These are phyloP conservation scores for Limtongozyma cylindracea DNA, from an alignment of 805 yeast species.

Conservation along the genomic window DNA sequence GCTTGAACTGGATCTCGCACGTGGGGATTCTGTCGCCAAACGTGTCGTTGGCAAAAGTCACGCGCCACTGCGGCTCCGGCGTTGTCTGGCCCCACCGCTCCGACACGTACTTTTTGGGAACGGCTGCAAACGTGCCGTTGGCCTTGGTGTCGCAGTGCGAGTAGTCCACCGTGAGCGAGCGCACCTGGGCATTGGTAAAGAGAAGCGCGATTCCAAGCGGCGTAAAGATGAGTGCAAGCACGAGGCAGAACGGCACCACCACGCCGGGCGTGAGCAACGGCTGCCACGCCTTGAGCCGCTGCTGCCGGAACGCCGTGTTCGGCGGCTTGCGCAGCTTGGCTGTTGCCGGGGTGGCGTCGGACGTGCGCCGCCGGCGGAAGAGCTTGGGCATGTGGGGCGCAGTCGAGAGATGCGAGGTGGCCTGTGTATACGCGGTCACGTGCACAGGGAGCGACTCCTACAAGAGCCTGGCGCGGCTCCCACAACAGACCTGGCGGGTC, in stretches of 20 bases:
- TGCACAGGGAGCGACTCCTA: too few species aligned
- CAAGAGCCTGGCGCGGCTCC: too few species aligned
- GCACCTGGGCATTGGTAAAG: slow-evolving; percentile 55
- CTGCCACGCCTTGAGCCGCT: slow-evolving; percentile 44
- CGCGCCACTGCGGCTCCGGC: slow-evolving; percentile 40
- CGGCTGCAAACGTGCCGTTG: slow-evolving; percentile 11
- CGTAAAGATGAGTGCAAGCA: slow-evolving; percentile 57
- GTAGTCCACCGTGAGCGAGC: slow-evolving; percentile 52
- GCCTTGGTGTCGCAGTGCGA: slow-evolving; percentile 30
- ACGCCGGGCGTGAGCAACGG: slow-evolving; percentile 85
- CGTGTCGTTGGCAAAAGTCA: slow-evolving; percentile 9
- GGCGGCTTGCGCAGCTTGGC: slow-evolving; percentile 18
- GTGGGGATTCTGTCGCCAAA: slow-evolving; percentile 12
- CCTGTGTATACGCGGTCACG: too few species aligned
- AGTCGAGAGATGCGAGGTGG: too few species aligned
- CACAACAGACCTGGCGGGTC: too few species aligned
- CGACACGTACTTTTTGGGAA: slow-evolving; percentile 33
- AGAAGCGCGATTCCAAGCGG: slow-evolving; percentile 79
- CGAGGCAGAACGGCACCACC: slow-evolving; percentile 61
- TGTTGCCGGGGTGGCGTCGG: too few species aligned
- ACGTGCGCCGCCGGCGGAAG: too few species aligned
- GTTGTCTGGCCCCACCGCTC: slow-evolving; percentile 31
- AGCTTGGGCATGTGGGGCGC: too few species aligned
- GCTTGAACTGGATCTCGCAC: slow-evolving; percentile 47
- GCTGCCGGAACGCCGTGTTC: slow-evolving; percentile 62